Percentiles rank a stretch among this genome's conserved stretches.
Conservation (phyloP, 2,329 filamentous ascomycete genomes). For the Harringtonia lauricola region DNA sequence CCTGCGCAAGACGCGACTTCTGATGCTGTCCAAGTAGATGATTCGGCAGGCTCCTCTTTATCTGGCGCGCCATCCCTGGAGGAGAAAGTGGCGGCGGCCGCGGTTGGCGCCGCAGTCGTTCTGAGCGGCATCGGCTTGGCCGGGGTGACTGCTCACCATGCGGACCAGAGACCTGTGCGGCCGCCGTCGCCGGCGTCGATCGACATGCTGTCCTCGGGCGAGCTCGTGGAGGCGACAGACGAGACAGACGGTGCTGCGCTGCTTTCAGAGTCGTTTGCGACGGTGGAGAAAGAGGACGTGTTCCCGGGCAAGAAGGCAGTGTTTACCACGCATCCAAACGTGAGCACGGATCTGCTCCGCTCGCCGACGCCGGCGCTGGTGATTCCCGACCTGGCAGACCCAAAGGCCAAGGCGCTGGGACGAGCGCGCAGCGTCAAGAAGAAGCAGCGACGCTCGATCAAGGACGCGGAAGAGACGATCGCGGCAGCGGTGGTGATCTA, state of each 20-base stretch:
- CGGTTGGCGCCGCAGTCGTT: conserved; percentile 5
- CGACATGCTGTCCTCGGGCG: conserved; percentile 4
- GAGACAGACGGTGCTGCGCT: conserved; percentile 1
- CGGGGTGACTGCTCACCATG: background rate
- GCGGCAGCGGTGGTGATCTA: conserved; percentile 44
- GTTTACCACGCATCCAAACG: background rate
- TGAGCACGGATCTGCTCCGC: conserved; percentile 20
- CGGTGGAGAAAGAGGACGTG: conserved; percentile 4
- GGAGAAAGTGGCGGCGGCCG: conserved; percentile 2
- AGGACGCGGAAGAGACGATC: conserved; percentile 38
- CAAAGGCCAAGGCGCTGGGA: conserved; percentile 26
- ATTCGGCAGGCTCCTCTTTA: background rate
- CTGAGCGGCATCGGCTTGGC: conserved; percentile 8
- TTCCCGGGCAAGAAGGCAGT: background rate
- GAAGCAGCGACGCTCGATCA: conserved; percentile 32
- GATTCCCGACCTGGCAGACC: conserved; percentile 30
- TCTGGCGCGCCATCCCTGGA: background rate
- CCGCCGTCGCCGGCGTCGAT: conserved; percentile 2
- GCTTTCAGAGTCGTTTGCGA: conserved; percentile 6
- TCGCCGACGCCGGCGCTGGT: conserved; percentile 35
- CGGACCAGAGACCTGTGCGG: background rate
- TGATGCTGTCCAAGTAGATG: background rate
- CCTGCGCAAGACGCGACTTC: too few species aligned
- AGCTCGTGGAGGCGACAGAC: conserved; percentile 1
- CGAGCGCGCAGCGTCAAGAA: conserved; percentile 31